Conservation (phyloP, 2,329 filamentous ascomycete genomes). For the Ambrosiella xylebori region DNA sequence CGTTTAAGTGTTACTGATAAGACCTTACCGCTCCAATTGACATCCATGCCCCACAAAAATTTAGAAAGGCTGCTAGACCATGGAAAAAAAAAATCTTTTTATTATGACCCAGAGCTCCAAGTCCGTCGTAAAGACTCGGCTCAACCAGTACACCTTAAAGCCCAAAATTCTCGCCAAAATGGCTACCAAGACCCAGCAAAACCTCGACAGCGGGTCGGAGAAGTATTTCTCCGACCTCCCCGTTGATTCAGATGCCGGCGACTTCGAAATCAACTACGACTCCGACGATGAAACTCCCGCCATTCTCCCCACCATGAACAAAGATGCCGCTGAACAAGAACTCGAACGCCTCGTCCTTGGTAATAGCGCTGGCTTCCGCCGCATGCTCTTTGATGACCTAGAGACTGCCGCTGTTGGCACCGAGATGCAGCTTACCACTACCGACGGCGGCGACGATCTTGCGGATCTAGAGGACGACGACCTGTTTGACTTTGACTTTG, state of each 20-base stretch:
- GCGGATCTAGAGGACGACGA: constrained; percentile 57
- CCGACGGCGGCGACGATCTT: constrained; percentile 30
- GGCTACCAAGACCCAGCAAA: constrained; percentile 7
- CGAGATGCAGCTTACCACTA: constrained; percentile 21
- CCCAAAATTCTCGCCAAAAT: background rate
- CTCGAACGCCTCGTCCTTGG: constrained; percentile 81
- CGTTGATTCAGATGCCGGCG: constrained; percentile 14
- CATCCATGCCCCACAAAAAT: constrained; percentile 6
- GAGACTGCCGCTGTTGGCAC: constrained; percentile 18
- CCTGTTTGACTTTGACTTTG: constrained; percentile 62
- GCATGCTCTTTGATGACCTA: constrained; percentile 42
- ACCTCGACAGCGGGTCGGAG: constrained; percentile 14
- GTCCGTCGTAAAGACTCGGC: background rate
- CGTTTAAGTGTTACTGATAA: constrained; percentile 6
- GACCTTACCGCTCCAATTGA: constrained; percentile 11
- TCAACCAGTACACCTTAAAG: background rate
- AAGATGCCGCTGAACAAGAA: constrained; percentile 69
- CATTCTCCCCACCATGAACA: constrained; percentile 30
- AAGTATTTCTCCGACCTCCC: constrained; percentile 18
- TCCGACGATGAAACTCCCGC: constrained; percentile 11
- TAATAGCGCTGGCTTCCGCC: constrained; percentile 64
- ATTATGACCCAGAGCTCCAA: background rate
- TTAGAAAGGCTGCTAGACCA: constrained; percentile 7
- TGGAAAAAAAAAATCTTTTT: constrained; percentile 11
- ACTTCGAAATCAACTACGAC: constrained; percentile 19